Percentiles rank a stretch among this genome's conserved stretches.
Evolutionary conservation across 2,329 filamentous ascomycete species (phyloP).

Genomic region (Elsinoe ampelina): DNA sequence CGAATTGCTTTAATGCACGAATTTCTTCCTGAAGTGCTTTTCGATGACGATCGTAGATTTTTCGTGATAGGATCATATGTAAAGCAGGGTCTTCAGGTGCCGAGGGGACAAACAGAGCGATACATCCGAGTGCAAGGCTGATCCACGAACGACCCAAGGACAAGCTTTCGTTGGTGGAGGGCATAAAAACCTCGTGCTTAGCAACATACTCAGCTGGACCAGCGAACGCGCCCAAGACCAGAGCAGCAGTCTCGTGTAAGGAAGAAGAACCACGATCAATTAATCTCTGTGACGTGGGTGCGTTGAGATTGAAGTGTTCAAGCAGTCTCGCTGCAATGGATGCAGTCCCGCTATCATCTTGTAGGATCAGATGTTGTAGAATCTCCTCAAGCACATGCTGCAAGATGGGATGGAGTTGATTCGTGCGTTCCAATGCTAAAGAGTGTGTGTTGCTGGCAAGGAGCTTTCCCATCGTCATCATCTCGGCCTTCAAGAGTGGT

Average conservation of each 20-base stretch:
- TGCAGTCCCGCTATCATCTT: too few species aligned
- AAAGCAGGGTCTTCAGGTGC: constrained; percentile 73
- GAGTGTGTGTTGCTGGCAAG: constrained; percentile 3
- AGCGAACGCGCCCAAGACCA: too few species aligned
- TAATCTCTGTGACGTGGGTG: too few species aligned
- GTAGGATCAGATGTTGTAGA: not conserved
- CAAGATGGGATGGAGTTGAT: not conserved
- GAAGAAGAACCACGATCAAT: too few species aligned
- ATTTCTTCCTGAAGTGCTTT: constrained; percentile 32
- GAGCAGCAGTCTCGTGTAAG: too few species aligned
- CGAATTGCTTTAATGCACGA: constrained; percentile 54
- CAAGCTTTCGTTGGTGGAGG: not conserved
- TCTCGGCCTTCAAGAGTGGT: not conserved
- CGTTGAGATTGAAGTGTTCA: too few species aligned
- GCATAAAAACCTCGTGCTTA: not conserved
- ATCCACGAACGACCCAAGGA: constrained; percentile 50
- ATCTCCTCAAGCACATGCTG: not conserved
- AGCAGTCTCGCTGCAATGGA: too few species aligned
- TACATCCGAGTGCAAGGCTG: constrained; percentile 61
- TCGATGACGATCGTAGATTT: constrained; percentile 39
- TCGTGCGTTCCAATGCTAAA: not conserved
- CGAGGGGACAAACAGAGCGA: constrained; percentile 78
- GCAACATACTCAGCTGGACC: too few species aligned
- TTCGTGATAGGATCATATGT: constrained; percentile 47
- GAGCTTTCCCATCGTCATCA: constrained; percentile 3